phyloP scores from a whole-genome alignment of 1,284 basidiomycete species.

The Anthracocystis walkeri region DNA sequence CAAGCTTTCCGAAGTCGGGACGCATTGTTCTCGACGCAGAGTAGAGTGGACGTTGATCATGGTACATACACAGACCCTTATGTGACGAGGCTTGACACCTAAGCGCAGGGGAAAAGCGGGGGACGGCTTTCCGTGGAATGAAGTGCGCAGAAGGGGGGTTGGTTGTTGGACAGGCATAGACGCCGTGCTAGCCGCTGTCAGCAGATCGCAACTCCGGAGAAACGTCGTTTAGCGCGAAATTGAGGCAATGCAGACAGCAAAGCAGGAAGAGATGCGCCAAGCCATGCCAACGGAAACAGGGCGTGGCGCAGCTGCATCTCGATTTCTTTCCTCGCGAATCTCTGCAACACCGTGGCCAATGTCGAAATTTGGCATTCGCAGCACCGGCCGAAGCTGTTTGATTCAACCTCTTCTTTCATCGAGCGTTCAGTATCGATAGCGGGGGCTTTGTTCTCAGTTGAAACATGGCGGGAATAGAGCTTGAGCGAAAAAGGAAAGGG shows the following conservation, averaged over 20 bases:
- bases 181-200: neutral
- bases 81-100: neutral
- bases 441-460: no score
- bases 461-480: no score
- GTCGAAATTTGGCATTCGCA: neutral
- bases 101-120: neutral
- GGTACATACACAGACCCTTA: no score
- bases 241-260: constrained; percentile 19
- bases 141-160: neutral
- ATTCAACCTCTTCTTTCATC: no score
- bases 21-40: neutral
- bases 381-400: no score
- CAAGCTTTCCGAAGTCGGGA: constrained; percentile 2
- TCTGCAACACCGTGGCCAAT: neutral
- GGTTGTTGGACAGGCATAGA: no score
- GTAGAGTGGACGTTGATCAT: neutral
- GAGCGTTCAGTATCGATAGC: no score
- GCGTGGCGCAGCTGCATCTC: constrained; percentile 7
- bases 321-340: neutral
- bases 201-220: constrained; percentile 2
- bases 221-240: constrained; percentile 29
- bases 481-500: no score
- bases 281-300: constrained; percentile 14
- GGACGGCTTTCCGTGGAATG: constrained; percentile 12
- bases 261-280: constrained; percentile 26